A percentile compares a stretch with the other conserved stretches of the same genome.
Conservation (phyloP, 257 asterid species). For the Ballota nigra region DNA sequence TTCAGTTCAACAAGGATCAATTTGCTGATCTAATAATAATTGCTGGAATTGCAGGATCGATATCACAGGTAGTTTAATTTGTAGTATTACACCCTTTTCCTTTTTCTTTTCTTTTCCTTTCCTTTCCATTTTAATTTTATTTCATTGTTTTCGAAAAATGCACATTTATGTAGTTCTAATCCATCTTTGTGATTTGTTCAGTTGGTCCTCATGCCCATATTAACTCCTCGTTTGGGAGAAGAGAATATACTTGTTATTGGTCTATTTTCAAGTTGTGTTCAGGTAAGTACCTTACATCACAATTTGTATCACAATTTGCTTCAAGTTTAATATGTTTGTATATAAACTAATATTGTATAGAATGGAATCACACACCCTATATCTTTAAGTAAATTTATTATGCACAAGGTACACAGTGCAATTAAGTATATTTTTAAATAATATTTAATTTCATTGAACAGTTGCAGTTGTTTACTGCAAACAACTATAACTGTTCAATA, state of each 20-base stretch:
- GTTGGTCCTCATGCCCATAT: slow-evolving; percentile 69
- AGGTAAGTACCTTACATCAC: slow-evolving; percentile 40
- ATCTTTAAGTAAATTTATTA: no score
- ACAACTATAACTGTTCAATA: no score
- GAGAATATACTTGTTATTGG: slow-evolving; percentile 69
- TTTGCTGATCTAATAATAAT: slow-evolving; percentile 84
- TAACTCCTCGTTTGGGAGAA: slow-evolving; percentile 71
- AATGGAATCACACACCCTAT: no score
- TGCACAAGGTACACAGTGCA: no score
- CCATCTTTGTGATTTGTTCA: slow-evolving; percentile 29
- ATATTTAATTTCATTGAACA: no score
- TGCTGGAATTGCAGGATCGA: slow-evolving; percentile 60
- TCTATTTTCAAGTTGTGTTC: slow-evolving; percentile 50
- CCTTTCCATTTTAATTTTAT: background rate
- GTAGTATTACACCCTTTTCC: no score
- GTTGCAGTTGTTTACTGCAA: no score
- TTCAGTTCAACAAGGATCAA: slow-evolving; percentile 79
- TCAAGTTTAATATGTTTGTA: background rate
- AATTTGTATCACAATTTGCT: background rate
- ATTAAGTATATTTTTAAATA: no score
- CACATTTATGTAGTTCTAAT: background rate
- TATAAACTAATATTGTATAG: no score
- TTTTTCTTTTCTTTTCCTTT: background rate
- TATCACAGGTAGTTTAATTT: slow-evolving; percentile 78
- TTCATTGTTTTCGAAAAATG: background rate